Conservation (phyloP, 1,139 yeast genomes). For the Candida gigantensis region DNA sequence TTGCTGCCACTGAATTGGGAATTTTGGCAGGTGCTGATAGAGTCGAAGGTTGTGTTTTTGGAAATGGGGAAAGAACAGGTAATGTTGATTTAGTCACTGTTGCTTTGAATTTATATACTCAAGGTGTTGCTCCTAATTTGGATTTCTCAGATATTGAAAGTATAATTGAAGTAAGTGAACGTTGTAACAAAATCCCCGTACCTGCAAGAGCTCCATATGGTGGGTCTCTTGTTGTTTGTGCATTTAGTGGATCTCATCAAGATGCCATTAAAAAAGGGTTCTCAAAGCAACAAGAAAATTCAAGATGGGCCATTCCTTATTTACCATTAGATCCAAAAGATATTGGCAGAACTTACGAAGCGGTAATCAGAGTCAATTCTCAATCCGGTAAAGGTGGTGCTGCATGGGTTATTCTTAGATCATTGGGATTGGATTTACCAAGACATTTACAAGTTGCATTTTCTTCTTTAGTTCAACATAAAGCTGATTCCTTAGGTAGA, state of each 20-base stretch:
- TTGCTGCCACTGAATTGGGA: slow-evolving; percentile 95
- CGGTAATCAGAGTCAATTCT: slow-evolving; percentile 95
- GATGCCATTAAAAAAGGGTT: slow-evolving; percentile 98
- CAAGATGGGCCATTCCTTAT: slow-evolving; percentile 89
- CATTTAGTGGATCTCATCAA: slow-evolving; percentile 96
- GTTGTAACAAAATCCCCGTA: slow-evolving; percentile 92
- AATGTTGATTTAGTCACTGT: slow-evolving; percentile 93
- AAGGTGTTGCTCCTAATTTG: slow-evolving; percentile 82
- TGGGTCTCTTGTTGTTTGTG: slow-evolving; percentile 94
- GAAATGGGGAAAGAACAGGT: slow-evolving; percentile 98
- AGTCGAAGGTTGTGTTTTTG: slow-evolving; percentile 96
- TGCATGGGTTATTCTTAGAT: slow-evolving; percentile 91
- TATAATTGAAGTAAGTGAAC: slow-evolving; percentile 84
- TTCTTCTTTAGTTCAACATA: slow-evolving; percentile 77
- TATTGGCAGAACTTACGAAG: slow-evolving; percentile 95
- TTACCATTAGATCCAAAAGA: slow-evolving; percentile 95
- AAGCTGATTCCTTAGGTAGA: slow-evolving; percentile 81
- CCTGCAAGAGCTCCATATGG: slow-evolving; percentile 96
- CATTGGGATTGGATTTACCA: slow-evolving; percentile 89
- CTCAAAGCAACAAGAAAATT: slow-evolving; percentile 44
- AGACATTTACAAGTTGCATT: slow-evolving; percentile 89
- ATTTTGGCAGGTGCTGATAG: slow-evolving; percentile 96
- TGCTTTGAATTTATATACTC: slow-evolving; percentile 91
- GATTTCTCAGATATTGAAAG: slow-evolving; percentile 85
- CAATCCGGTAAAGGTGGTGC: slow-evolving; percentile 99